Evolutionary conservation across 169 alveolate species (phyloP).

Genomic region (Plasmodium reichenowi): DNA sequence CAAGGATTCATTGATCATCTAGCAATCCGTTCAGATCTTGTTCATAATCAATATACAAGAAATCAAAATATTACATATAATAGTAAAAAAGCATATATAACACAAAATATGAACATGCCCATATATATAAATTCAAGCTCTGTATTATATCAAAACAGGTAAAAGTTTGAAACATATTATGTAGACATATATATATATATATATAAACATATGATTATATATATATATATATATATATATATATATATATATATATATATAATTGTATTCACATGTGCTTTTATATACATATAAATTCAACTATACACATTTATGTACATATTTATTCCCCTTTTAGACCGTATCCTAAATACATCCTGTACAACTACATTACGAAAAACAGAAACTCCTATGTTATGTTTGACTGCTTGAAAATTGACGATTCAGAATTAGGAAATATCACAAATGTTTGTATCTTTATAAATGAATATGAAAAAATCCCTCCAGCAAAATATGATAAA

Average conservation of each 20-base stretch:
- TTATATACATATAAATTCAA: not conserved
- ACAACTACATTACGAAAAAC: constrained; percentile 70
- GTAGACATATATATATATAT: not conserved
- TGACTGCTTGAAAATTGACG: constrained; percentile 60
- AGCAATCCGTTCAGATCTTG: constrained; percentile 71
- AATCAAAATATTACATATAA: constrained; percentile 36
- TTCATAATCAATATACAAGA: constrained; percentile 70
- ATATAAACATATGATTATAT: not conserved
- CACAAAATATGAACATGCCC: constrained; percentile 66
- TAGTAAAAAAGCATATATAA: constrained; percentile 54
- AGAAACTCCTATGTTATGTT: constrained; percentile 64
- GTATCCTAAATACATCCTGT: constrained; percentile 51
- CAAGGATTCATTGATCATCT: constrained; percentile 75
- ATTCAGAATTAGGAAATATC: constrained; percentile 67
- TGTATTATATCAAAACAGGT: constrained; percentile 60
- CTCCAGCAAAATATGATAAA: constrained; percentile 65
- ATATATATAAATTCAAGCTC: constrained; percentile 71
- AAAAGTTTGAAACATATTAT: not conserved
- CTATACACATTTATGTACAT: not conserved
- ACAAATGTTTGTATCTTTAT: constrained; percentile 62
- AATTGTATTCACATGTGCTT: not conserved
- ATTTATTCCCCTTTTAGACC: constrained; percentile 32
- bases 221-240: not conserved
- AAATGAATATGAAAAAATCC: constrained; percentile 66
- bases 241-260: not conserved